Conservation (phyloP, 2,329 filamentous ascomycete genomes). For the Clarireedia paspali region DNA sequence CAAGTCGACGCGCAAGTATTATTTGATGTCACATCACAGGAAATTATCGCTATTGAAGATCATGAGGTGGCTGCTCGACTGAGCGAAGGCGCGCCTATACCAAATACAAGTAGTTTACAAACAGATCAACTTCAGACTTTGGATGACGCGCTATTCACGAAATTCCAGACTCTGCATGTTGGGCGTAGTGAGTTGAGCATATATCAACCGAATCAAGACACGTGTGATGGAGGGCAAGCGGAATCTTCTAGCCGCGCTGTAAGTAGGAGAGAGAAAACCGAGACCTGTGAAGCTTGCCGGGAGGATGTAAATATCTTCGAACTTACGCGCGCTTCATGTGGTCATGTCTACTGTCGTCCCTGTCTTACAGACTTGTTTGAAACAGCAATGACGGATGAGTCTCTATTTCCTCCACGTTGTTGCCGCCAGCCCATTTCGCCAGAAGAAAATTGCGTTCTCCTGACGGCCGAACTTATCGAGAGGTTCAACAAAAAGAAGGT, state of each 20-base stretch:
- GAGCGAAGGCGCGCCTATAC: background rate
- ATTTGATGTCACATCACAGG: constrained; percentile 5
- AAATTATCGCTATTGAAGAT: constrained; percentile 14
- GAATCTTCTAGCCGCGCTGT: constrained; percentile 9
- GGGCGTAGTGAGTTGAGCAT: background rate
- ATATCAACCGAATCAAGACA: background rate
- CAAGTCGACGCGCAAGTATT: constrained; percentile 16
- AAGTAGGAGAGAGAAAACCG: background rate
- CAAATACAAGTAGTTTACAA: background rate
- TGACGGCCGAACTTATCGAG: constrained; percentile 31
- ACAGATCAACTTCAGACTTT: constrained; percentile 2
- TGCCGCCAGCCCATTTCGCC: constrained; percentile 34
- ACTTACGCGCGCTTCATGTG: constrained; percentile 29
- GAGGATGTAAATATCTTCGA: constrained; percentile 12
- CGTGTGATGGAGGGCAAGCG: background rate
- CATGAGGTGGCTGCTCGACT: constrained; percentile 12
- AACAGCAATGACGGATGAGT: constrained; percentile 38
- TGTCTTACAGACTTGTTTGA: constrained; percentile 42
- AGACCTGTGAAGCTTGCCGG: constrained; percentile 8
- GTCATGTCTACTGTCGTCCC: constrained; percentile 43
- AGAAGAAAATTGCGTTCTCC: constrained; percentile 27
- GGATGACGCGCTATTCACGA: constrained; percentile 17
- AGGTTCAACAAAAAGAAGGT: constrained; percentile 36
- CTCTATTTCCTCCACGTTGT: constrained; percentile 48
- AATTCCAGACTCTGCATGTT: constrained; percentile 15